Conservation (phyloP, 306 rosid genomes). For the Fragaria ananassa region DNA sequence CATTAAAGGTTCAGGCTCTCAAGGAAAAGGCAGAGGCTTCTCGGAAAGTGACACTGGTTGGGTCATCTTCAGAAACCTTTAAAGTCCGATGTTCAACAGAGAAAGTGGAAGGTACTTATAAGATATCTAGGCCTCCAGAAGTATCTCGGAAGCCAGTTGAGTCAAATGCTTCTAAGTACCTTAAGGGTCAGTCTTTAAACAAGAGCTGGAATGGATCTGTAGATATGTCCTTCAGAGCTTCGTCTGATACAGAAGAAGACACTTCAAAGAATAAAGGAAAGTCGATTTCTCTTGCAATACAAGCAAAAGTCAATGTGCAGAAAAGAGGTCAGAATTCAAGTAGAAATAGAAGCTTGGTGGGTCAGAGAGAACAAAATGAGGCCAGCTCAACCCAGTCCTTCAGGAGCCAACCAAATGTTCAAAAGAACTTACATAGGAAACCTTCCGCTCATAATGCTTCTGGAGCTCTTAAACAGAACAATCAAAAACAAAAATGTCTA, state of each 20-base stretch:
- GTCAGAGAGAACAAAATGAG: slow-evolving; percentile 60
- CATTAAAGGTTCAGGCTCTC: slow-evolving; percentile 73
- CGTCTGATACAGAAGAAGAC: slow-evolving; percentile 48
- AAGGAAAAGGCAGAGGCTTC: slow-evolving; percentile 70
- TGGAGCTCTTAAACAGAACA: slow-evolving; percentile 73
- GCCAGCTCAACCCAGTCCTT: slow-evolving; percentile 45
- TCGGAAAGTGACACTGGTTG: slow-evolving; percentile 47
- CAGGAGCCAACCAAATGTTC: slow-evolving; percentile 42
- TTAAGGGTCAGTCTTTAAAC: slow-evolving; percentile 79
- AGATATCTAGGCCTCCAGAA: slow-evolving; percentile 50
- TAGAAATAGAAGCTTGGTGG: slow-evolving; percentile 43
- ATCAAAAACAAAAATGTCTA: slow-evolving; percentile 73
- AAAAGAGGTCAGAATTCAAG: slow-evolving; percentile 63
- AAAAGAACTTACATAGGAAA: slow-evolving; percentile 54
- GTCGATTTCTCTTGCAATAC: slow-evolving; percentile 92
- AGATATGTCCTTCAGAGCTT: slow-evolving; percentile 47
- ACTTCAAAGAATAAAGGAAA: slow-evolving; percentile 53
- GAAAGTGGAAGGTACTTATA: slow-evolving; percentile 52
- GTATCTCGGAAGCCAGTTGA: slow-evolving; percentile 54
- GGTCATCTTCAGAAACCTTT: slow-evolving; percentile 49
- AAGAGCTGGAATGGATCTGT: slow-evolving; percentile 87
- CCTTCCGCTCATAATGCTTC: slow-evolving; percentile 40
- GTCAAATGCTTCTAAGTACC: slow-evolving; percentile 69
- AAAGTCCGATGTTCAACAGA: slow-evolving; percentile 56
- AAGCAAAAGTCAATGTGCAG: slow-evolving; percentile 96